Evolutionary conservation across 495 filamentous ascomycete species (phyloP), one percentile per base, ranked within the genome.

Genomic region (Xylaria acuta): DNA sequence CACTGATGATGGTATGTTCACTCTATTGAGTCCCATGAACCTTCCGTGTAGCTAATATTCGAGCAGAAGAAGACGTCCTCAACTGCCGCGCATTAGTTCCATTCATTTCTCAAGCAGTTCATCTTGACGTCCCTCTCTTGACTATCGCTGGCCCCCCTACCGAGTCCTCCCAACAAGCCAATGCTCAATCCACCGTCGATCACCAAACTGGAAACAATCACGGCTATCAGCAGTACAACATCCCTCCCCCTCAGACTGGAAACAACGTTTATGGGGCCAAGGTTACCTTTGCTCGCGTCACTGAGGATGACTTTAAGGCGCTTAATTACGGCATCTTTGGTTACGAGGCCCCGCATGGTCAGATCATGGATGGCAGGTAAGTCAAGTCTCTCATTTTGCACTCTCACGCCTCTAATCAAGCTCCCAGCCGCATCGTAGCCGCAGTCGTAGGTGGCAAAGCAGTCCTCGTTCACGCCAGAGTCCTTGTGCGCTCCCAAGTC

Each of bases 341-440:
- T 32, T 32, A 30, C 12, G 12, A 56, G 3, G 25, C 53, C 7
- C 53, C 53, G 18, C 53, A 27, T 8, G 14, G 5, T 12, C 53
- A 56, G 53, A 32, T 56, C 53, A 56, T 32, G 53, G 53, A 56
- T 32, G 53, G 53, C 53, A 32, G 53, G 53, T 56, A 30, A 32
- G 27, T 32, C 16, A 56, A 30, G 5, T 32, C 11, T 18, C 12
- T 5, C 22, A 27, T 27, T 54, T 3, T 20, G 9, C 4, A 32
- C 18, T 36, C 20, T 30, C 1, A 2, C 18, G 6, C 6, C 22
- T 22, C 41, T 64, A 64, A 60, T 38, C 3, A n/a, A 8, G 8
- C 16, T 60, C 14, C 12, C 40, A 64, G 62, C 12, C 40, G 38
- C 22, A 41, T 64, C 3, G 40, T 64, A 2, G 5, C 5, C 22